Evolutionary conservation across 1,284 basidiomycete species (phyloP).

Genomic region (Lignosus rhinocerotis): DNA sequence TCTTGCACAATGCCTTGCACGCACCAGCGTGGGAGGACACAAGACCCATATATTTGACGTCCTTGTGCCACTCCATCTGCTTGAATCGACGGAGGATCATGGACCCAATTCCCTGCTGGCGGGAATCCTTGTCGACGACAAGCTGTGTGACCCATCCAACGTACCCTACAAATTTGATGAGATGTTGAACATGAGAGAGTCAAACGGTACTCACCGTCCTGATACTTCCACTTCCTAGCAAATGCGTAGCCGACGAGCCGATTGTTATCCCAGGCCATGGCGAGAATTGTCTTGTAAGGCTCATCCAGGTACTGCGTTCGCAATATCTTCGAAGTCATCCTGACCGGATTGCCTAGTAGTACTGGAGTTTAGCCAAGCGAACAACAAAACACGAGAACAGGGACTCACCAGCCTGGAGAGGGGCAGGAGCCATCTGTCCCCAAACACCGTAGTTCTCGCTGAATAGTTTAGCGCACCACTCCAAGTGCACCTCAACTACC

Average conservation of each 20-base stretch:
- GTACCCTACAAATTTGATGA: neutral
- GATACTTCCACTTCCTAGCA: neutral
- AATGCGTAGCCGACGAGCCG: neutral
- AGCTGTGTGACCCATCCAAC: neutral
- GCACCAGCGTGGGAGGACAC: neutral
- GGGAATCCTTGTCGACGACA: neutral
- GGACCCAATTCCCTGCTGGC: neutral
- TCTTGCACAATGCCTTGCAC: too few relatives aligned
- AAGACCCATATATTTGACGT: neutral
- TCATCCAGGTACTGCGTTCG: too few relatives aligned
- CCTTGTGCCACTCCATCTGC: neutral
- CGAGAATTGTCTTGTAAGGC: neutral
- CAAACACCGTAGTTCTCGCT: conserved; percentile 21
- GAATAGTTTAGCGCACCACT: conserved; percentile 18
- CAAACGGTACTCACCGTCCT: neutral
- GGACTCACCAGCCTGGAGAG: conserved; percentile 11
- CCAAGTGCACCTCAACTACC: conserved; percentile 18
- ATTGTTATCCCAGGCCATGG: neutral
- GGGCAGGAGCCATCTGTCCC: conserved; percentile 5
- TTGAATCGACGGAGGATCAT: neutral
- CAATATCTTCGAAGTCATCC: too few relatives aligned
- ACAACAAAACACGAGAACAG: neutral
- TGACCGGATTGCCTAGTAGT: too few relatives aligned
- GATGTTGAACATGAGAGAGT: neutral
- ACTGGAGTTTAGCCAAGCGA: too few relatives aligned